Base-by-base conservation (phyloP, 2,329 filamentous ascomycete species). In the Aureobasidium musti region DNA sequence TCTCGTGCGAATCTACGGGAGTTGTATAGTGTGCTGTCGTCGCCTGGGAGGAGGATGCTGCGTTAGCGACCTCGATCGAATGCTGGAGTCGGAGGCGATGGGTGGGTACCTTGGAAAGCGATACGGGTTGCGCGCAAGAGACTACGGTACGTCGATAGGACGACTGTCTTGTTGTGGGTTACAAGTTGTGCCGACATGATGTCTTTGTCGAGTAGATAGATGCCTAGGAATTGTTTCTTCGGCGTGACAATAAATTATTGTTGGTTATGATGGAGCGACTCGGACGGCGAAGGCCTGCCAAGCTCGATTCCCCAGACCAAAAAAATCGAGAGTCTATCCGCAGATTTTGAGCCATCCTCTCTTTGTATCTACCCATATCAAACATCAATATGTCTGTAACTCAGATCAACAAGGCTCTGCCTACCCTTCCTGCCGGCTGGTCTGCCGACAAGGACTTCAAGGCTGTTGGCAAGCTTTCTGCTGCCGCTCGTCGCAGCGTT, bases 381-480 rank as follows among this genome's bases (percentile, higher is more conserved):
- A 33, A 35, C 43, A 50, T 66, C 45, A 68, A 65, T 71, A 94
- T 94, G 90, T 85, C 89, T 75, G 80, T 87, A 69, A 82, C 86
- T 35, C 82, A 87, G 69, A 82, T 90, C 70, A 80, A 82, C 67
- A 82, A 89, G 69, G 84, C 89, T 23, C 84, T 97, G 53, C 92
- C 92, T 57, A 78, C 86, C 74, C 86, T 98, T 64, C 87, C 93
- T 56, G 84, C 86, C 74, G 91, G 87, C 73, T 98, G 94, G 93
- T 83, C 86, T 53, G 89, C 87, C 69, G 92, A 96, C 68, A 96
- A 96, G 79, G 91, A 96, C 79, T 97, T 98, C 86, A 95, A 95
- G 82, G 80, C 90, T 67, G 78, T 96, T 71, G 90, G 89, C 74
- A 83, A 87, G 73, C 84, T 98, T 70, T 93, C 91, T 69, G 81